Base-by-base conservation (phyloP, 2,329 filamentous ascomycete genomes). In the Diplodia intermedia region DNA sequence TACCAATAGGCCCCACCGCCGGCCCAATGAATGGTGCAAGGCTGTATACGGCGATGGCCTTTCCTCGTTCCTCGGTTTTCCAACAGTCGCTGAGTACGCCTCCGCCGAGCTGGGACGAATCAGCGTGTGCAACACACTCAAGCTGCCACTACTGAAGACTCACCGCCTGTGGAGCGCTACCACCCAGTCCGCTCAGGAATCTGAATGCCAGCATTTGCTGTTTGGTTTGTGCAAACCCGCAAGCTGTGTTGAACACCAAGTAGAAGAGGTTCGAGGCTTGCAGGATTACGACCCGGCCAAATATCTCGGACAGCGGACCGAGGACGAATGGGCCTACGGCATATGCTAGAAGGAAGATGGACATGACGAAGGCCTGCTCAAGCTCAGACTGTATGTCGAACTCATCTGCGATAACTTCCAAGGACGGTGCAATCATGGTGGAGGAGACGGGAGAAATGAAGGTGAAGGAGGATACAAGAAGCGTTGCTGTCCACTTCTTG, bases 21-120 rank as follows among this genome's bases (percentile, higher is more conserved):
- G 89, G 88, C 0, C 88, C 89, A 3, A 90, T 82, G 15, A 90
- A 82, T 0, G 88, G 88, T 8, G 85, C 83, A 5, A 90, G 82
- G 55, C 83, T 86, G 78, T 90, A 90, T 47, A 90, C 82, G 2
- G 83, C 84, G 70, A 90, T 84, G 9, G 87, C 86, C 71, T 85
- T 85, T 7, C 88, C 88, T 67, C 88, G 84, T 74, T 90, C 81
- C 74, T 90, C 88, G 8, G 88, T 82, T 2, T 75, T 78, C 81
- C 86, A 90, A 23, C 86, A 82, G 73, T 90, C 88, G 62, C 83
- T 82, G 8, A 78, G 69, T 4, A 78, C 73, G 15, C 77, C 77
- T 31, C 74, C 76, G 38, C 77, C 77, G 1, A 78, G 70, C 75
- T 76, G 43, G 26, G 60, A 83, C 81, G 12, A 76, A 18, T 65